Evolutionary conservation across 2,329 filamentous ascomycete genomes (phyloP), one percentile per base, ranked within the genome.

Genomic region (Ramularia collo-cygni): DNA sequence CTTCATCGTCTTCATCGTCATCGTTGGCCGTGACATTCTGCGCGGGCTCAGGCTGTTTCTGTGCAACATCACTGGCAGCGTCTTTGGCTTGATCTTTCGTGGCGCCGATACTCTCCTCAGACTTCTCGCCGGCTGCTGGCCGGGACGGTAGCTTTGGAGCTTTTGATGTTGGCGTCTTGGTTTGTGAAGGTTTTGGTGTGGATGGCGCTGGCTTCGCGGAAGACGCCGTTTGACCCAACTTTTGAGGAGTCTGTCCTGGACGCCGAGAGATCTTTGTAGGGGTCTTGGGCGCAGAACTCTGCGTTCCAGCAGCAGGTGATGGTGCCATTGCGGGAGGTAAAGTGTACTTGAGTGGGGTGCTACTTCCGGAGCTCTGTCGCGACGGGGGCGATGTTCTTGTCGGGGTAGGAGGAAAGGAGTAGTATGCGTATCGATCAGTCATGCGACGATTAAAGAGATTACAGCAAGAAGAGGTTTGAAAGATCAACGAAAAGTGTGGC

Each of bases 371-470:
- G 43, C 31, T 50, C n/a, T n/a, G n/a, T 51, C 42, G 52, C 46
- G 35, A 60, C 58, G 51, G 56, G 59, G 47, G 63, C 62, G 68
- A 69, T 53, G 53, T 44, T 55, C 67, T 62, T 48, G 63, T 69
- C 39, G 69, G 68, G 34, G 69, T 70, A 38, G 65, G 67, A 54
- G 69, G 68, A 44, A 72, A 72, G 46, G 69, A 70, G 57, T 70
- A 72, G 59, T 71, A 72, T 39, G 66, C 64, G 65, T 72, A 72
- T 52, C 62, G 63, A 53, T 63, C 62, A 37, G 65, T 67, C 69
- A 72, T 72, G 61, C 67, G 69, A 56, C 42, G 32, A 42, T 37
- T 45, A 35, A 35, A 31, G 35, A 57, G 37, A 39, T 37, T 33
- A 35, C 37, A 47, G 42, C 18, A 41, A 42, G 35, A 24, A 10